These are phyloP conservation scores for Pseudocercospora crystallina DNA, from an alignment of 2,329 filamentous ascomycete species.

Conservation along the genomic window DNA sequence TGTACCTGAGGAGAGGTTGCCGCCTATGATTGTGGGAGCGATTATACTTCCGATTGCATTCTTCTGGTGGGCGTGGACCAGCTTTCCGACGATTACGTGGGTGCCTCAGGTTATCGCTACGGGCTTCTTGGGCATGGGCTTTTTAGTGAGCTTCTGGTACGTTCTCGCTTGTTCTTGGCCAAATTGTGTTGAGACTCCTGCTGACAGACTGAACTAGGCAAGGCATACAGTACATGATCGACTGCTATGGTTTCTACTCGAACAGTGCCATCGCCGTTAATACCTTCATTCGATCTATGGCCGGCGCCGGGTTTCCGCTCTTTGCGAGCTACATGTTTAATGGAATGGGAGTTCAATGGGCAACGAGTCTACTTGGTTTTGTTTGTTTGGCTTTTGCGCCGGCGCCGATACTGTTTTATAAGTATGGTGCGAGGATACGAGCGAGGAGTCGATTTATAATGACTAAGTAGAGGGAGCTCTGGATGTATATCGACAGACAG, in stretches of 20 bases:
- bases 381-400: conserved; percentile 30
- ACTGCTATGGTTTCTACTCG: conserved; percentile 39
- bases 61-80: conserved; percentile 51
- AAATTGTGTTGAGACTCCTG: no score
- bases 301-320: conserved; percentile 38
- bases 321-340: conserved; percentile 36
- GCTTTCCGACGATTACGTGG: conserved; percentile 39
- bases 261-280: conserved; percentile 41
- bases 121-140: conserved; percentile 40
- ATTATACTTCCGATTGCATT: conserved; percentile 44
- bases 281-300: conserved; percentile 36
- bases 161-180: no score
- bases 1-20: conserved; percentile 45
- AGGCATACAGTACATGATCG: conserved; percentile 41
- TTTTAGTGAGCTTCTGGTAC: conserved; percentile 40
- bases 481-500: no score
- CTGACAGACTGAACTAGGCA: conserved; percentile 5
- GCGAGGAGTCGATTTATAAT: conserved; percentile 19
- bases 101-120: conserved; percentile 43
- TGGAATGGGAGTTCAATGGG: conserved; percentile 35
- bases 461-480: background rate
- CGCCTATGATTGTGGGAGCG: conserved; percentile 46
- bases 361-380: conserved; percentile 33
- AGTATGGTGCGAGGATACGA: conserved; percentile 28
- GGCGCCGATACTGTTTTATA: conserved; percentile 31